These are phyloP conservation scores for Caryopteris hybrid DNA, from an alignment of 305 asterid species.

Conservation along the genomic window DNA sequence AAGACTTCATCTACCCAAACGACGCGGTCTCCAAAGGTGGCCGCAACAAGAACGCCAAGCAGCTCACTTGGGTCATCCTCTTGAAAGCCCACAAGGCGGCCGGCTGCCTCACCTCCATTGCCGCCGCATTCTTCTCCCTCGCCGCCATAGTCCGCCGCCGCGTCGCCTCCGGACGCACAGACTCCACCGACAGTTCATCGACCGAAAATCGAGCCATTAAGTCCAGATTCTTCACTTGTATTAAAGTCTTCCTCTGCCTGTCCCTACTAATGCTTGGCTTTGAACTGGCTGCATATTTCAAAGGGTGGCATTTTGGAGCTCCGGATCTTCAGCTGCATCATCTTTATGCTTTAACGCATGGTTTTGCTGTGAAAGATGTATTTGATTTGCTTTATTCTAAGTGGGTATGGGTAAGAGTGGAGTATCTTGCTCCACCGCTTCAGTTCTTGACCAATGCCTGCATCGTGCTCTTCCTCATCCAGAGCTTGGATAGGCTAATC, in stretches of 20 bases:
- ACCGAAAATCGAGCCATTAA: constrained; percentile 40
- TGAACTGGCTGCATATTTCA: constrained; percentile 73
- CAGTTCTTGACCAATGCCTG: constrained; percentile 81
- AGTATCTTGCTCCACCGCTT: constrained; percentile 93
- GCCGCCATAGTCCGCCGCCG: constrained; percentile 86
- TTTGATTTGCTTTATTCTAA: constrained; percentile 57
- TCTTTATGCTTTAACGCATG: constrained; percentile 40
- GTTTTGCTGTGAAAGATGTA: constrained; percentile 46
- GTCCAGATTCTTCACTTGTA: constrained; percentile 59
- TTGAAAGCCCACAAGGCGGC: constrained; percentile 92
- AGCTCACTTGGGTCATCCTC: constrained; percentile 94
- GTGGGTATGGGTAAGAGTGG: constrained; percentile 89
- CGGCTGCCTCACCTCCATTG: constrained; percentile 82
- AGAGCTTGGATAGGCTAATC: constrained; percentile 81
- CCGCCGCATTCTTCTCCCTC: constrained; percentile 66
- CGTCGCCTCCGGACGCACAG: constrained; percentile 75
- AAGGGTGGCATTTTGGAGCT: constrained; percentile 79
- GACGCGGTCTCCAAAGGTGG: constrained; percentile 49
- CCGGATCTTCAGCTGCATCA: constrained; percentile 61
- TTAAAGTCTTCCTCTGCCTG: constrained; percentile 57
- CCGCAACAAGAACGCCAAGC: constrained; percentile 93
- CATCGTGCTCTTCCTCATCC: constrained; percentile 67
- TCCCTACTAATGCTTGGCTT: constrained; percentile 63
- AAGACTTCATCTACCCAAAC: constrained; percentile 56
- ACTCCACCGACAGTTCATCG: constrained; percentile 49